Base-by-base conservation (phyloP, 176 grass and related monocot genomes). In the Oryza meridionalis region DNA sequence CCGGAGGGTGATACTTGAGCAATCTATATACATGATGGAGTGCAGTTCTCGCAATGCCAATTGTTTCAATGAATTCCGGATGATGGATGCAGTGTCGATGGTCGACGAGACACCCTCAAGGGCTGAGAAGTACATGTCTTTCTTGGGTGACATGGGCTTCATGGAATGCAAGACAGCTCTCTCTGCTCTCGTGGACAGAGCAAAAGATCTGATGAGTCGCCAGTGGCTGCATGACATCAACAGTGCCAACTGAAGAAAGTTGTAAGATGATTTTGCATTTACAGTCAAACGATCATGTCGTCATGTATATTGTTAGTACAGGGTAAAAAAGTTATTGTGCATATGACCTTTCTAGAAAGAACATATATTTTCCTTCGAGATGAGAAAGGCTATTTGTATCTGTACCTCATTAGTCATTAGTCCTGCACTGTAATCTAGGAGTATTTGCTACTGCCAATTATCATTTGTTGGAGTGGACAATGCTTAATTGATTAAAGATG, bases 1-100 rank as follows among this genome's bases (percentile, higher is more conserved):
- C 77, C 27, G 77, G 4, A 79, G 77, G 62, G 61, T 79, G 9
- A 49, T 79, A 79, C 42, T 79, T 67, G 62, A 79, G 62, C 77
- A 79, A n/a, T 16, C 43, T 4, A 79, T 79, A 32, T 21, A 66
- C 42, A 46, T 79, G 78, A 11, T 49, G 31, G 66, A 70, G 78
- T 70, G 0, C 66, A 70, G 19, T 70, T 58, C 13, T 58, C 47
- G 0, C 8, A 59, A 42, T 81, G 19, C 47, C 6, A 3, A 42
- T 22, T 19, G 4, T 26, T 81, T 81, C n/a, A 17, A 58, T 9
- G 13, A 70, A 70, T 55, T 7, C 67, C 32, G 12, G 46, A 81
- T 40, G 47, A 53, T 4, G 15, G 66, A 81, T 16, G 79, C 32
- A 35, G 0, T 70, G 0, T 58, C 1, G 0, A 12, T 33, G 1